Conservation (phyloP, 768 basidiomycete genomes). For the Solioccasus polychromus region DNA sequence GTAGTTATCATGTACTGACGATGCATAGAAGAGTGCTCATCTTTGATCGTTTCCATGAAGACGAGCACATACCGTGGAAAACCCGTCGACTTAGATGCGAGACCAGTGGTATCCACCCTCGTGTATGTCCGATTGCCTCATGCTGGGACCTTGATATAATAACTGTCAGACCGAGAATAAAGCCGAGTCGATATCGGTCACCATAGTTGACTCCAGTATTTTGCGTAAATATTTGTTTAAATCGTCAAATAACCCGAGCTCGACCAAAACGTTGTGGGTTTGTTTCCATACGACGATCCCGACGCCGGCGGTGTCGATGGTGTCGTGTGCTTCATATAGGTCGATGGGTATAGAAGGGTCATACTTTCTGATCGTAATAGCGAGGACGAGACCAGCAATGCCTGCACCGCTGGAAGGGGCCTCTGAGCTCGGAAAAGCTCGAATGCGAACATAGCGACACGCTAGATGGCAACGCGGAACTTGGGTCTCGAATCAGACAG, state of each 20-base stretch:
- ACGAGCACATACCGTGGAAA: neutral
- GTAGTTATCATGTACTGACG: constrained; percentile 21
- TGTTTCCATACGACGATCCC: constrained; percentile 46
- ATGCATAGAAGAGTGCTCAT: constrained; percentile 13
- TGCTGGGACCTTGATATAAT: neutral
- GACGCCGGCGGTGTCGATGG: constrained; percentile 38
- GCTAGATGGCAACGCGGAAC: too few relatives aligned
- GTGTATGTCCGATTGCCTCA: constrained; percentile 28
- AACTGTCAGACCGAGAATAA: too few relatives aligned
- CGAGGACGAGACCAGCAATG: constrained; percentile 43
- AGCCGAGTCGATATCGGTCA: too few relatives aligned
- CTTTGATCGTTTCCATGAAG: constrained; percentile 1
- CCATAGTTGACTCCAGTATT: constrained; percentile 17
- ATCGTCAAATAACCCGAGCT: constrained; percentile 41
- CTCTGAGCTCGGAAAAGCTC: too few relatives aligned
- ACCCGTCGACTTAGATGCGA: constrained; percentile 21
- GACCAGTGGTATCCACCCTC: constrained; percentile 32
- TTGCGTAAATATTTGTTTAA: constrained; percentile 21
- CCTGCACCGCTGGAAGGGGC: constrained; percentile 46
- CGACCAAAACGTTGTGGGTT: constrained; percentile 43
- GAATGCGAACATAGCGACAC: too few relatives aligned
- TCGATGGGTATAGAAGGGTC: constrained; percentile 35
- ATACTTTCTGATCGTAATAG: constrained; percentile 36
- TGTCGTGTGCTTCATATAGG: constrained; percentile 46
- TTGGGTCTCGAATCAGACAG: too few relatives aligned